phyloP scores from a whole-genome alignment of 2,329 filamentous ascomycete species.

The Rutstroemia sp. region DNA sequence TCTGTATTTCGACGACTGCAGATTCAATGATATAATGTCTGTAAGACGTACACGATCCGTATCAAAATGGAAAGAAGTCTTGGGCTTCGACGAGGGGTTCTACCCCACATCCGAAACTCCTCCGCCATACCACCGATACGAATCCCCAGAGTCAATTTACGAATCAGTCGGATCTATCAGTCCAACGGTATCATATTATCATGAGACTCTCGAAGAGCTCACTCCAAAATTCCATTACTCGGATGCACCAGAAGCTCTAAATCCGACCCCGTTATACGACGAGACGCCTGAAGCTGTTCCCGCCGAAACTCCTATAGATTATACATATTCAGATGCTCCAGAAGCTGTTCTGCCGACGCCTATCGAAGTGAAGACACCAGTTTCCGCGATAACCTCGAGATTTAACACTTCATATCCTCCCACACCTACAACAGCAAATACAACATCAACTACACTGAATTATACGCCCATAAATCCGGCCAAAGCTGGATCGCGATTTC shows the following conservation, averaged over 20 bases:
- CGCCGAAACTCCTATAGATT: constrained; percentile 3
- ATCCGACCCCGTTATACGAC: not conserved
- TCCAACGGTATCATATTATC: constrained; percentile 9
- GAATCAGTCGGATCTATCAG: constrained; percentile 6
- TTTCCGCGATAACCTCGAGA: constrained; percentile 7
- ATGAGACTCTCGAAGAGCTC: constrained; percentile 9
- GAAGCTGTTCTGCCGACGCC: constrained; percentile 4
- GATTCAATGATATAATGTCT: constrained; percentile 6
- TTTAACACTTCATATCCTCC: constrained; percentile 2
- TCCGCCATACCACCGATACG: constrained; percentile 8
- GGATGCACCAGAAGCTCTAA: constrained; percentile 4
- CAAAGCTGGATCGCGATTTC: constrained; percentile 17
- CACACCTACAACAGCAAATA: not conserved
- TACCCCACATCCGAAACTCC: constrained; percentile 7
- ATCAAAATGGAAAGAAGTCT: constrained; percentile 26
- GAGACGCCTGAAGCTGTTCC: not conserved
- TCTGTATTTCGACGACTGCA: not conserved
- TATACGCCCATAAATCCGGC: constrained; percentile 4
- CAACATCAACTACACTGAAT: not conserved
- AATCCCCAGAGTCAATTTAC: constrained; percentile 9
- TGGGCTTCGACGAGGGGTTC: constrained; percentile 24
- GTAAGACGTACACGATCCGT: constrained; percentile 19
- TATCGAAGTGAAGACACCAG: not conserved
- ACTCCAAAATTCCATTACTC: constrained; percentile 7
- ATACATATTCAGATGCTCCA: constrained; percentile 10